Evolutionary conservation across 352 stramenopile genomes (phyloP).

Genomic region (Pythium monospermum): DNA sequence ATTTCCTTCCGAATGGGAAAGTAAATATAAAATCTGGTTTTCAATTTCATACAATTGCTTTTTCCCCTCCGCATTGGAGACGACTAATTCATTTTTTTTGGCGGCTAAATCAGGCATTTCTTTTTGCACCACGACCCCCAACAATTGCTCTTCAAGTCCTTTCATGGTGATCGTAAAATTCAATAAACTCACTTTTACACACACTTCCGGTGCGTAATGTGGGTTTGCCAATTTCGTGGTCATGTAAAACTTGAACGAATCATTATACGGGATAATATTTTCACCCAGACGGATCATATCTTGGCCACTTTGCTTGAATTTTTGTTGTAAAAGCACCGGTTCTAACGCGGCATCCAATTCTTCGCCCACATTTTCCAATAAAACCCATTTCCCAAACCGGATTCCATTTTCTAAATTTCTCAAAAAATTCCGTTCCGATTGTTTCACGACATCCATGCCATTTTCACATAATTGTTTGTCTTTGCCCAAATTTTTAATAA

Average conservation of each 20-base stretch:
- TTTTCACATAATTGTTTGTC: conserved; percentile 86
- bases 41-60: conserved; percentile 90
- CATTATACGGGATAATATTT: conserved; percentile 90
- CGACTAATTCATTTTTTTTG: conserved; percentile 89
- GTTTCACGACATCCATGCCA: conserved; percentile 90
- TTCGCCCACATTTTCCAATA: conserved; percentile 89
- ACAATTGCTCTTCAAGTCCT: conserved; percentile 87
- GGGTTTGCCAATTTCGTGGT: conserved; percentile 91
- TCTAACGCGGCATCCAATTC: conserved; percentile 89
- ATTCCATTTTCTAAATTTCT: conserved; percentile 87
- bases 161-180: conserved; percentile 94
- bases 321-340: conserved; percentile 87
- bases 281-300: conserved; percentile 91
- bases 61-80: conserved; percentile 87
- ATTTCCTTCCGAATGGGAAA: conserved; percentile 90
- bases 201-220: conserved; percentile 89
- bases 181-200: conserved; percentile 89
- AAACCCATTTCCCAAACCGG: conserved; percentile 88
- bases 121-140: conserved; percentile 85
- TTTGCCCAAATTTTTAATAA: conserved; percentile 86
- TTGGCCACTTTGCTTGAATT: conserved; percentile 90
- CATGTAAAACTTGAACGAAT: conserved; percentile 89
- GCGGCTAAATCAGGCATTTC: conserved; percentile 87
- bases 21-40: conserved; percentile 88
- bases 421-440: conserved; percentile 86